phyloP scores from a whole-genome alignment of 345 rosid genomes.

The Microcos paniculata region DNA sequence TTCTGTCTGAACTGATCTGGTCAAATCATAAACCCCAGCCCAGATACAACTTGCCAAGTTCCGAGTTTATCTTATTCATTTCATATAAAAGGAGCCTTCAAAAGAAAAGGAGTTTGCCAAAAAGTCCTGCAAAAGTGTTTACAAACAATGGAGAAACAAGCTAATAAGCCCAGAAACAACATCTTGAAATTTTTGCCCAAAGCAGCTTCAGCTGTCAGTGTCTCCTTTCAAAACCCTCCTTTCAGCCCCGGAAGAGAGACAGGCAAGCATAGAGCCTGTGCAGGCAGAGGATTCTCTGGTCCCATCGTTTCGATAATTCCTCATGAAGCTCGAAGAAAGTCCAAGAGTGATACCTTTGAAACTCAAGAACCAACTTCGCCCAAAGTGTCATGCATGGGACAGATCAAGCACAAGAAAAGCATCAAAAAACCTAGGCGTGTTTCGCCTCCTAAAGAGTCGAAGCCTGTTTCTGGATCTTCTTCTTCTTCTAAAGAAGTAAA shows the following conservation, averaged over 20 bases:
- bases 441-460: slow-evolving; percentile 20
- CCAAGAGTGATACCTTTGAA: slow-evolving; percentile 27
- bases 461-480: background rate
- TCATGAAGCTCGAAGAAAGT: slow-evolving; percentile 48
- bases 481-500: slow-evolving; percentile 24
- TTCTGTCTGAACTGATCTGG: slow-evolving; percentile 12
- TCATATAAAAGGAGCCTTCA: background rate
- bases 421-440: slow-evolving; percentile 12
- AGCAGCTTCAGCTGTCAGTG: slow-evolving; percentile 40
- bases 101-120: no score
- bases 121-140: background rate
- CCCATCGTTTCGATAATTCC: slow-evolving; percentile 63
- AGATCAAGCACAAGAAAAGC: slow-evolving; percentile 66
- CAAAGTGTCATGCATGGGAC: slow-evolving; percentile 89
- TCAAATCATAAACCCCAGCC: slow-evolving; percentile 12
- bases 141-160: slow-evolving; percentile 36
- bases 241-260: slow-evolving; percentile 65
- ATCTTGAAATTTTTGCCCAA: slow-evolving; percentile 59
- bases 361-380: slow-evolving; percentile 79
- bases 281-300: slow-evolving; percentile 55
- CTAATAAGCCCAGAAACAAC: slow-evolving; percentile 39
- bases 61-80: background rate
- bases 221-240: slow-evolving; percentile 50
- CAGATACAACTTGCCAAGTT: background rate
- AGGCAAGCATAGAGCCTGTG: slow-evolving; percentile 26